Evolutionary conservation across 1,139 yeast genomes (phyloP), one percentile per base, ranked within the genome.

Genomic region (Debaryomycetaceae sp.): DNA sequence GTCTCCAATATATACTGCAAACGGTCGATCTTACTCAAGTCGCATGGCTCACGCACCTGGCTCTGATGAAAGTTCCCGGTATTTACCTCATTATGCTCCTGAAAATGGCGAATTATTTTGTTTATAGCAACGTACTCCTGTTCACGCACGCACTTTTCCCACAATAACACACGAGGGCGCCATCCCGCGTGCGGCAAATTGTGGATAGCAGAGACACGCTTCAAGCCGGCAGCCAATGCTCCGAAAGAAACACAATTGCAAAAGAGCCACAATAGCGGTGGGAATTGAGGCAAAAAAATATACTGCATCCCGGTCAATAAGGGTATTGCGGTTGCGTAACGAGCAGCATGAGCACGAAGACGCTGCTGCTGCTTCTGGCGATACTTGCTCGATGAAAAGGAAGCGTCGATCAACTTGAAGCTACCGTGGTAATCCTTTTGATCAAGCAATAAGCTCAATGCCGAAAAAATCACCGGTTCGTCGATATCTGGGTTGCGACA

Each of bases 71-170:
- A 62, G 33, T 62, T 62, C 23, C 50, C 45, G 4, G 59, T 44
- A 32, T 62, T 62, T 24, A 58, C 44, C 33, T 63, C 69, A 34
- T 53, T 50, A 36, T 51, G 52, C 39, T 62, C 68, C 34, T 63
- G 68, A 31, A 55, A 61, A 35, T 56, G 59, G 4, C 53, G 50
- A 26, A 62, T 43, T 13, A 60, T 49, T 30, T 53, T 45, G 35
- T 58, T 59, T 8, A 57, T 40, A 4, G 48, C 32, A 2, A 46
- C 29, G 5, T 59, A 36, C 34, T 60, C 66, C 6, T 50, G 47
- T n/a, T 44, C 40, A 32, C 55, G 55, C 4, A 41, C 25, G 26
- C 43, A 39, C 8, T 49, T 49, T 34, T 54, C 41, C 12, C 40
- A 20, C 3, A 44, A 13, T 1, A 47, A 38, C 15, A 45, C 51